Evolutionary conservation across 805 yeast species (phyloP), one percentile per base, ranked within the genome.

Genomic region (Monosporozyma aerobia): DNA sequence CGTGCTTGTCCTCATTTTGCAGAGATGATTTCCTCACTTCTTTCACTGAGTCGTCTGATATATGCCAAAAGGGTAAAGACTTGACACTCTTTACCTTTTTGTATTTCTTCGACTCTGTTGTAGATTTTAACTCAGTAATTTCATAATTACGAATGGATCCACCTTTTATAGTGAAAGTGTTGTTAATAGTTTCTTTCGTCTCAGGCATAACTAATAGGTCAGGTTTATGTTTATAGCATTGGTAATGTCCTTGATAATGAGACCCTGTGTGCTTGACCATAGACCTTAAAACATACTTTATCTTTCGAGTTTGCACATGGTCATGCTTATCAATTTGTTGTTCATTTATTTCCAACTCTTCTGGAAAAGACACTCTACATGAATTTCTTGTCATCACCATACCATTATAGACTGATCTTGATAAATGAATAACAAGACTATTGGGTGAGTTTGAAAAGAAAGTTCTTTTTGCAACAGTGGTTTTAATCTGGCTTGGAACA

Each of bases 161-260:
- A 22, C 33, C 11, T 35, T 14, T 35, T 35, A 47, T 23, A 2
- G 22, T 47, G n/a, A 32, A 14, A 3, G 43, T 19, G n/a, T 23
- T 35, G 16, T 47, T 35, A 6, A 47, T 33, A 1, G 29, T 16
- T 14, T 19, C n/a, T 33, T 30, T 23, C 2, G 45, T 23, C 5
- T 27, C 43, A 10, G 19, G 11, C 44, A 65, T 70, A 53, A 67
- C 69, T 23, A 66, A 60, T 52, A 75, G 77, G 3, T 77, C 65
- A 2, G 94, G 92, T 63, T 90, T 90, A 48, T 81, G 81, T 56
- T 86, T 82, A 64, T 81, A 88, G 60, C 96, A 87, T 61, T 90
- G 96, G 64, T 90, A 90, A 63, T 90, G 98, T 1, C 98, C 98
- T 45, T 81, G 79, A 22, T 82, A 77, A 67, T 90, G 97, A 1